Percentiles rank a stretch among this genome's conserved stretches.
These are phyloP conservation scores for Scenedesmus sp. DNA, from an alignment of 163 green algal species.

Conservation along the genomic window DNA sequence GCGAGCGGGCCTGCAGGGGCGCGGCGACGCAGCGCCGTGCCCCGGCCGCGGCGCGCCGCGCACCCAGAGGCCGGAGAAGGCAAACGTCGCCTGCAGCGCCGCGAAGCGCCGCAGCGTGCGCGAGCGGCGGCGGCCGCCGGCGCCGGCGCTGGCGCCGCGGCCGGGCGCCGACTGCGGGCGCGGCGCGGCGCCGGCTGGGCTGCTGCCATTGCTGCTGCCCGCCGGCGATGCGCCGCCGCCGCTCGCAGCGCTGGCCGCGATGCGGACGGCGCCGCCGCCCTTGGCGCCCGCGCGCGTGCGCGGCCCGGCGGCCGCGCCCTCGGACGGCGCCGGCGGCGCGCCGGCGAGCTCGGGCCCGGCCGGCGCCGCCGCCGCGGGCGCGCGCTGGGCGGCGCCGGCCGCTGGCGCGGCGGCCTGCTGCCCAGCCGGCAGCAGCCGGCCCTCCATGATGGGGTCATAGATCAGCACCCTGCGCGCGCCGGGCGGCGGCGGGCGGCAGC, in stretches of 20 bases:
- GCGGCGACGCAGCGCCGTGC: no score
- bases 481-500: no score
- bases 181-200: neutral
- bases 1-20: no score
- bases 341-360: slow-evolving; percentile 30
- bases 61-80: slow-evolving; percentile 53
- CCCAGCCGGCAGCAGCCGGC: slow-evolving; percentile 39
- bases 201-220: neutral
- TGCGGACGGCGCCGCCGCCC: no score
- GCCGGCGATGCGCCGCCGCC: neutral
- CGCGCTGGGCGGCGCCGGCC: neutral
- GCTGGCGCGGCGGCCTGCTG: neutral
- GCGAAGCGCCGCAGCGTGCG: slow-evolving; percentile 41
- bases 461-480: slow-evolving; percentile 57
- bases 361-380: slow-evolving; percentile 17
- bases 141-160: no score
- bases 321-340: no score
- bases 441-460: slow-evolving; percentile 63
- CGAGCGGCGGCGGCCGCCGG: no score
- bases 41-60: no score
- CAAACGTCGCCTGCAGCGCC: slow-evolving; percentile 57
- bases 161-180: neutral
- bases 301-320: no score
- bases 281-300: no score
- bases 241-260: no score